phyloP scores from a whole-genome alignment of 305 asterid genomes.

The Rubia tinctorum region DNA sequence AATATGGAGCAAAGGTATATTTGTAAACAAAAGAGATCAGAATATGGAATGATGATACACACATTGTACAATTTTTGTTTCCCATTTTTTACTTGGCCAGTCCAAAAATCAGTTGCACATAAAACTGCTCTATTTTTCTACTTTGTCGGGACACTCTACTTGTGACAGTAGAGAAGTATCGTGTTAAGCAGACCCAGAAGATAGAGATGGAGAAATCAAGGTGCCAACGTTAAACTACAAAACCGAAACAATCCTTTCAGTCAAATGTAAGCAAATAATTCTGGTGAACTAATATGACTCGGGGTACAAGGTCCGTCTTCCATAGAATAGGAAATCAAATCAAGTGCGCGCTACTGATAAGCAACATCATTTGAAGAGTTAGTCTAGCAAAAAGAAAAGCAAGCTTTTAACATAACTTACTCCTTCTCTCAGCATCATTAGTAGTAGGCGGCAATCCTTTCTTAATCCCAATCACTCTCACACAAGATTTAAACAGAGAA shows the following conservation, averaged over 20 bases:
- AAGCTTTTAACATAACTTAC: background rate
- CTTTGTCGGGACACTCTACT: background rate
- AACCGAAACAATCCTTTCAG: background rate
- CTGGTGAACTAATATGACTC: background rate
- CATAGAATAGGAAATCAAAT: background rate
- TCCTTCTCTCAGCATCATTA: background rate
- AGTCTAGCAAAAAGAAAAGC: background rate
- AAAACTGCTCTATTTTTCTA: background rate
- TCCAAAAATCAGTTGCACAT: background rate
- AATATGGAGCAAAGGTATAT: background rate
- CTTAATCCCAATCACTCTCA: background rate
- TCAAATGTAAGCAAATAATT: slow-evolving; percentile 2
- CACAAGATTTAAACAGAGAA: background rate
- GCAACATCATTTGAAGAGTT: background rate
- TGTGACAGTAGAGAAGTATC: background rate
- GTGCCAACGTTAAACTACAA: background rate
- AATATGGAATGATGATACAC: background rate
- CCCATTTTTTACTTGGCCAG: background rate
- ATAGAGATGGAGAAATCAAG: background rate
- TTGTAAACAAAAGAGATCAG: background rate
- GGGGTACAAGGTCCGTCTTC: background rate
- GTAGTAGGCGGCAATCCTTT: background rate
- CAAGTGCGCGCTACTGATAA: background rate
- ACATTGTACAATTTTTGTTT: background rate
- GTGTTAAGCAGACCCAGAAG: background rate